Evolutionary conservation across 2,329 filamentous ascomycete species (phyloP).

Genomic region (Lachnellula cervina): DNA sequence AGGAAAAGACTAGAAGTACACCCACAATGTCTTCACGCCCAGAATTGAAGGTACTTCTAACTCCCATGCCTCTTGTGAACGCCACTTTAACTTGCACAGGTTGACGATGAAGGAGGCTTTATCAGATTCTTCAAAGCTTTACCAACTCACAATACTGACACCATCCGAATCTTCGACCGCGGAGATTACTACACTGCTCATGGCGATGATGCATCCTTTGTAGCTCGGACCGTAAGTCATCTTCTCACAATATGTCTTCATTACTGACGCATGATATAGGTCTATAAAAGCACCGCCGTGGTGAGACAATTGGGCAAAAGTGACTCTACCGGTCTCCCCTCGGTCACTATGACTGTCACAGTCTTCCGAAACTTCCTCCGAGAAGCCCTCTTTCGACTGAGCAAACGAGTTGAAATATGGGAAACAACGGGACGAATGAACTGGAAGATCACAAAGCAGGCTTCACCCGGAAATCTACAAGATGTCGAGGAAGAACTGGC

Average conservation of each 20-base stretch:
- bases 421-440: conserved; percentile 74
- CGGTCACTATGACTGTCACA: conserved; percentile 91
- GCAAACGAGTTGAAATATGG: conserved; percentile 90
- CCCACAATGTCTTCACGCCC: conserved; percentile 64
- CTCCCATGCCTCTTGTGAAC: neutral
- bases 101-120: conserved; percentile 96
- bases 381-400: conserved; percentile 85
- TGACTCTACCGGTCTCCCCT: conserved; percentile 79
- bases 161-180: conserved; percentile 86
- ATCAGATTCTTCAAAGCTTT: conserved; percentile 95
- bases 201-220: conserved; percentile 77
- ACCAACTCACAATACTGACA: conserved; percentile 63
- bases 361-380: conserved; percentile 94
- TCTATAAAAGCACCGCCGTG: conserved; percentile 97
- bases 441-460: conserved; percentile 89
- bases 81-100: conserved; percentile 43
- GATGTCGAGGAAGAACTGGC: conserved; percentile 95
- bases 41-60: conserved; percentile 57
- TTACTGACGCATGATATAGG: conserved; percentile 39
- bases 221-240: conserved; percentile 63
- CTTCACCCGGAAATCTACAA: conserved; percentile 92
- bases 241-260: neutral
- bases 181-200: conserved; percentile 96
- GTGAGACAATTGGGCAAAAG: conserved; percentile 82
- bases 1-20: neutral